These are phyloP conservation scores for Yamadazyma dendronema DNA, from an alignment of 1,139 yeast genomes.

Conservation along the genomic window DNA sequence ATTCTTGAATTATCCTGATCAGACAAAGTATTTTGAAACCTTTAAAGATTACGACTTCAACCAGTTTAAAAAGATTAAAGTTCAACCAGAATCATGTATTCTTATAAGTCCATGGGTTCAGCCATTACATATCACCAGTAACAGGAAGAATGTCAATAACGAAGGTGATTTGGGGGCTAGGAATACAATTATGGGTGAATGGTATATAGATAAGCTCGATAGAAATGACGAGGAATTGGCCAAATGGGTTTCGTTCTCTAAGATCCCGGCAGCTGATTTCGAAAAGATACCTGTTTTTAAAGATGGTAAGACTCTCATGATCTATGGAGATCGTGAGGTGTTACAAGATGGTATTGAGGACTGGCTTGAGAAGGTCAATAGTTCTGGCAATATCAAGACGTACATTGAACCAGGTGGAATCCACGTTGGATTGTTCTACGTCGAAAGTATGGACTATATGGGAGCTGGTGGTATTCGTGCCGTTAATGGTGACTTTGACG, in stretches of 20 bases:
- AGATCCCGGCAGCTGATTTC: conserved; percentile 20
- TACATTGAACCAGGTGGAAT: conserved; percentile 23
- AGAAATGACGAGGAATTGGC: conserved; percentile 7
- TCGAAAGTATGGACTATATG: conserved; percentile 30
- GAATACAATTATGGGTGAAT: conserved; percentile 27
- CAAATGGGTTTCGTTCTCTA: conserved; percentile 24
- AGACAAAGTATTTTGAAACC: conserved; percentile 22
- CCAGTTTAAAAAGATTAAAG: conserved; percentile 11
- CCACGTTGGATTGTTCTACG: conserved; percentile 17
- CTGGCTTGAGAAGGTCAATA: conserved; percentile 18
- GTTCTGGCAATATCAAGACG: conserved; percentile 19
- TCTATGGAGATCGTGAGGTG: conserved; percentile 41
- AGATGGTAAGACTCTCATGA: conserved; percentile 22
- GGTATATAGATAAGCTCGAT: conserved; percentile 24
- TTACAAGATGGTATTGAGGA: conserved; percentile 28
- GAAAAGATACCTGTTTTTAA: conserved; percentile 26
- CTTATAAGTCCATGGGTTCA: conserved; percentile 48
- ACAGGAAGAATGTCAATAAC: conserved; percentile 21
- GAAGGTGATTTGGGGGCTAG: conserved; percentile 35
- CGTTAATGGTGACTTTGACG: conserved; percentile 24
- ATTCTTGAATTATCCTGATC: conserved; percentile 32
- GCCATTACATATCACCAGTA: conserved; percentile 18
- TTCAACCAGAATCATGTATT: conserved; percentile 31
- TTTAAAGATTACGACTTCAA: conserved; percentile 11
- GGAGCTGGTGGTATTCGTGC: conserved; percentile 26